Base-by-base conservation (phyloP, 2,329 filamentous ascomycete species). In the Colletotrichum shisoi region DNA sequence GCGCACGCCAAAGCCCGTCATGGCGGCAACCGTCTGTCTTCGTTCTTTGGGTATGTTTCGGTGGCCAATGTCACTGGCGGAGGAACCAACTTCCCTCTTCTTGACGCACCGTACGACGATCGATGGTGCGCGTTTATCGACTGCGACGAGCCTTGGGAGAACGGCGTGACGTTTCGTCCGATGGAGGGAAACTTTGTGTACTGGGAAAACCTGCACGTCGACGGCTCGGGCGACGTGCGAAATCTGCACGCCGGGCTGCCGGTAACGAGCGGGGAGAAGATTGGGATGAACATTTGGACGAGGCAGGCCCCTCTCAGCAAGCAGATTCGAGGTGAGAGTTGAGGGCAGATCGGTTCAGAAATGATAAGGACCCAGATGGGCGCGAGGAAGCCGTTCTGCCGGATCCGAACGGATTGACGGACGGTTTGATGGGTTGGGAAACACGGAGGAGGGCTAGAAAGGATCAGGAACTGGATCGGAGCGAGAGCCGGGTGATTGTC, bases 281-380 rank as follows among this genome's bases (percentile, higher is more conserved):
- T 83, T 62, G 82, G 82, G 12, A 82, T 84, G 81, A 84, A 84
- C 64, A 83, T 84, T 42, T 84, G 82, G 81, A 84, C 82, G 44
- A 75, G 82, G 46, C 77, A 83, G 72, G 79, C 76, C 39, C 74
- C 76, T 1, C 65, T 83, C 34, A 73, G 75, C 19, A 74, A 75
- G 27, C 75, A 76, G 2, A 72, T 78, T 21, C 71, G 77, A 42
- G 77, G 76, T 3, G 71, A 70, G 17, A 72, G 76, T 51, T 66
- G 71, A 17, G 44, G 44, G 2, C 6, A 11, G 3, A n/a, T 3
- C 9, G 4, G 4, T 24, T 42, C 13, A 40, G 5, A 3, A 6
- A 13, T 11, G 12, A 6, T 2, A 40, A 17, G 2, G 39, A 17
- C 17, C 39, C 13, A 40, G 15, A 40, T 17, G 39, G 11, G 2